phyloP scores from a whole-genome alignment of 352 stramenopile genomes.

The Globisporangium solare region DNA sequence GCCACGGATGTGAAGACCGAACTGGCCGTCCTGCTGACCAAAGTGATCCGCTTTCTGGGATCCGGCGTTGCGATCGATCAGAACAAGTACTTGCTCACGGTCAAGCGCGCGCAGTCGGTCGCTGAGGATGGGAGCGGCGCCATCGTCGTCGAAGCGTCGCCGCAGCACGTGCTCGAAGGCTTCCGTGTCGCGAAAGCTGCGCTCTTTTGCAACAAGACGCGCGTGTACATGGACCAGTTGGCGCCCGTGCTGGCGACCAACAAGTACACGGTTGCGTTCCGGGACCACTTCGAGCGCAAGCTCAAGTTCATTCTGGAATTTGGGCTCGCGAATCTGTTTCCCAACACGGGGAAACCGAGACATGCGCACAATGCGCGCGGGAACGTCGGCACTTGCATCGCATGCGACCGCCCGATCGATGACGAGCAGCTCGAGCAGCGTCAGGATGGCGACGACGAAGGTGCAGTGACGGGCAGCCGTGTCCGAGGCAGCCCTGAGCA shows the following conservation, averaged over 20 bases:
- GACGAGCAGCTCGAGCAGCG: conserved; percentile 13
- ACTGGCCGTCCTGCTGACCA: conserved; percentile 43
- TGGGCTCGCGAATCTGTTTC: conserved; percentile 58
- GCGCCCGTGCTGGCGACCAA: conserved; percentile 35
- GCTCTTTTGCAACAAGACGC: conserved; percentile 34
- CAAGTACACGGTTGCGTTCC: conserved; percentile 32
- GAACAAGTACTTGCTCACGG: conserved; percentile 53
- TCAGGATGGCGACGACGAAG: background rate
- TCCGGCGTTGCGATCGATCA: conserved; percentile 54
- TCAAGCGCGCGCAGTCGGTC: conserved; percentile 23
- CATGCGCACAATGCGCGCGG: conserved; percentile 24
- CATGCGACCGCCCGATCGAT: conserved; percentile 56
- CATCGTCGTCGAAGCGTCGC: conserved; percentile 35
- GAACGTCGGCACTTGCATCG: conserved; percentile 55
- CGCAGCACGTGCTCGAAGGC: conserved; percentile 40
- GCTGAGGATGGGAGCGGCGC: conserved; percentile 29
- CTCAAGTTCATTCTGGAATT: conserved; percentile 52
- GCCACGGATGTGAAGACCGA: conserved; percentile 21
- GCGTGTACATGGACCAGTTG: conserved; percentile 42
- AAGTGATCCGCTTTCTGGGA: conserved; percentile 54
- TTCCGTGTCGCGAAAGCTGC: conserved; percentile 42
- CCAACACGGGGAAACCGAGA: conserved; percentile 32
- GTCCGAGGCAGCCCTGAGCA: background rate
- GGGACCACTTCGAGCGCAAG: conserved; percentile 39
- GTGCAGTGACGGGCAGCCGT: background rate